A percentile compares a stretch with the other conserved stretches of the same genome.
These are phyloP conservation scores for Penicillium freii DNA, from an alignment of 2,329 filamentous ascomycete species.

Conservation along the genomic window DNA sequence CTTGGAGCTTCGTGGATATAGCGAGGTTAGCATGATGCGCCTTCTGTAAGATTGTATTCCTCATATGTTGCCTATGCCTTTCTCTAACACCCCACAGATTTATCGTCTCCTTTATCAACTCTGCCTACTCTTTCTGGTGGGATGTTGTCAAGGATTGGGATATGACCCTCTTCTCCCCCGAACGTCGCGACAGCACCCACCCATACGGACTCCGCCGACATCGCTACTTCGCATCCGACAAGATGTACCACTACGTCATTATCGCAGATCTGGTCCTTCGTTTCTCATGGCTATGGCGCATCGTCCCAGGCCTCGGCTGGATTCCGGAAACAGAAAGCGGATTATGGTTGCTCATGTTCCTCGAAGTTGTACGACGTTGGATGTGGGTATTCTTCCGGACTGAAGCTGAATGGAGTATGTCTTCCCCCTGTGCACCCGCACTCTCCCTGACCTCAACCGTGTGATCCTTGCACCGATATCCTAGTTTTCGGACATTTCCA, in stretches of 20 bases:
- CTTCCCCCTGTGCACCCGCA: neutral
- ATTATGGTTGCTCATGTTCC: conserved; percentile 80
- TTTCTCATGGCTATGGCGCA: conserved; percentile 87
- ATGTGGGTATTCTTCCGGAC: conserved; percentile 96
- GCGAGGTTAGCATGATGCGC: conserved; percentile 55
- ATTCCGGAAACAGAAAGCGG: conserved; percentile 84
- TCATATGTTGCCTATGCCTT: neutral
- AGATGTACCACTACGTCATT: conserved; percentile 81
- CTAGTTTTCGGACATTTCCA: neutral
- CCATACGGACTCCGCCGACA: conserved; percentile 75
- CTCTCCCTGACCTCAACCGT: neutral
- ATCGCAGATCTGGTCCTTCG: conserved; percentile 74
- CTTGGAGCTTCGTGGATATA: conserved; percentile 49
- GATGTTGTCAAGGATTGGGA: conserved; percentile 97
- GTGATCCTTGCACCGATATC: neutral
- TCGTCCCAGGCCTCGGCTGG: conserved; percentile 77
- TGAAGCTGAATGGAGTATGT: conserved; percentile 84
- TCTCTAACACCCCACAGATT: conserved; percentile 55
- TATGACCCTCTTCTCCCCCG: conserved; percentile 70
- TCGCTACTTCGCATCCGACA: conserved; percentile 68
- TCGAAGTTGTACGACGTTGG: conserved; percentile 87
- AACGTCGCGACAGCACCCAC: conserved; percentile 62
- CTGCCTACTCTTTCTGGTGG: conserved; percentile 97
- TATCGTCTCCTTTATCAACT: conserved; percentile 74
- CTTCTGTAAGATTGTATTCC: conserved; percentile 47